Conservation (phyloP, 352 stramenopile genomes). For the Phytophthora sojae region DNA sequence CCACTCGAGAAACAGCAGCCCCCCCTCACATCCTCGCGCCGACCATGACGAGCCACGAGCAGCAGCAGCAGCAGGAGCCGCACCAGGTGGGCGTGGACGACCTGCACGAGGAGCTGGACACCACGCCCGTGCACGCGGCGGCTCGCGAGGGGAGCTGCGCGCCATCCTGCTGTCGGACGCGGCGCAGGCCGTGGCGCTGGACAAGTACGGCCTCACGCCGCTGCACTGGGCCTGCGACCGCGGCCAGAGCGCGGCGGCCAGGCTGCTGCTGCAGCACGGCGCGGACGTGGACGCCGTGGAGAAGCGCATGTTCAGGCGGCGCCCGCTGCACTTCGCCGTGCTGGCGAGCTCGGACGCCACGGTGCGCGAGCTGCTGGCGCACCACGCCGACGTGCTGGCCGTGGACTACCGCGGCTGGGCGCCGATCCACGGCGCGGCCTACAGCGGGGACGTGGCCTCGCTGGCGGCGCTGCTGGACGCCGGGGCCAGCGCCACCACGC, state of each 20-base stretch:
- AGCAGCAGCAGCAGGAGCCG: too few relatives aligned
- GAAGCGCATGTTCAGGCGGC: conserved; percentile 72
- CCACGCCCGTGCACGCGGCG: conserved; percentile 63
- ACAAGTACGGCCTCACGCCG: conserved; percentile 80
- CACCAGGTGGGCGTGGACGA: too few relatives aligned
- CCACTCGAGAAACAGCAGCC: too few relatives aligned
- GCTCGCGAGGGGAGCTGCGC: conserved; percentile 61
- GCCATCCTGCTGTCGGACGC: conserved; percentile 42
- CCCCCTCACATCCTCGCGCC: too few relatives aligned
- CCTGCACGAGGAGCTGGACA: conserved; percentile 46
- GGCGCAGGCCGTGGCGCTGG: conserved; percentile 39
- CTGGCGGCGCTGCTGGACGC: conserved; percentile 36
- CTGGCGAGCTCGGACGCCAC: conserved; percentile 44
- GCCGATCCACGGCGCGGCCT: conserved; percentile 60
- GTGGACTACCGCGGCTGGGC: conserved; percentile 70
- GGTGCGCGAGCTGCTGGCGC: conserved; percentile 47
- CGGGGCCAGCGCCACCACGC: conserved; percentile 20
- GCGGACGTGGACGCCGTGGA: conserved; percentile 64
- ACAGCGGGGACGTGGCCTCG: conserved; percentile 41
- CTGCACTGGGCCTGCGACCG: conserved; percentile 80
- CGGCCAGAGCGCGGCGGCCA: conserved; percentile 37
- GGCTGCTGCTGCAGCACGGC: conserved; percentile 48
- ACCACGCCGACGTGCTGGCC: conserved; percentile 48
- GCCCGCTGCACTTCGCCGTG: conserved; percentile 71
- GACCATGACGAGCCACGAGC: too few relatives aligned